phyloP scores from a whole-genome alignment of 331 rosid species.

The Phaseolus coccineus region DNA sequence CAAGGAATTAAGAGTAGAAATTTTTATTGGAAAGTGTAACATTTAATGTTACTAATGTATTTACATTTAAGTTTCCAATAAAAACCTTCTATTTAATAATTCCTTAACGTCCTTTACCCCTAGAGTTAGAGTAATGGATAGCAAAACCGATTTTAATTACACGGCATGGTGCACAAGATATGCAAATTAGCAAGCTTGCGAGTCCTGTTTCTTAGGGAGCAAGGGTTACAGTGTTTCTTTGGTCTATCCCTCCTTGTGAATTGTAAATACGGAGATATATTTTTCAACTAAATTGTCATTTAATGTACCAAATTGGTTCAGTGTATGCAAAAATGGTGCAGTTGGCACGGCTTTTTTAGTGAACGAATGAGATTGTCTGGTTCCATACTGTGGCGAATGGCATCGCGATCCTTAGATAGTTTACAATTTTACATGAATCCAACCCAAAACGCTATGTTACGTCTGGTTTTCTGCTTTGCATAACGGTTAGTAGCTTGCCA shows the following conservation, averaged over 20 bases:
- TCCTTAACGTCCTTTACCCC: neutral
- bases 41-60: neutral
- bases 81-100: neutral
- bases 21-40: neutral
- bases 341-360: slow-evolving; percentile 13
- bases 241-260: slow-evolving; percentile 28
- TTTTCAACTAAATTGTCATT: slow-evolving; percentile 10
- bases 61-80: neutral
- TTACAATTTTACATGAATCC: neutral
- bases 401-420: neutral
- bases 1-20: neutral
- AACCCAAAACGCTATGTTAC: neutral
- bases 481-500: neutral
- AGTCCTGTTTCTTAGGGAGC: slow-evolving; percentile 17
- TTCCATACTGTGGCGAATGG: neutral
- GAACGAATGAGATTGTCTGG: neutral
- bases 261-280: slow-evolving; percentile 43
- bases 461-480: neutral
- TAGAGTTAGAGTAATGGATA: neutral
- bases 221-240: slow-evolving; percentile 32
- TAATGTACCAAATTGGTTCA: neutral
- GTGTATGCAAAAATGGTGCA: slow-evolving; percentile 10
- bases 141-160: neutral
- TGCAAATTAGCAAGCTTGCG: slow-evolving; percentile 35
- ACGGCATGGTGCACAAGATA: slow-evolving; percentile 26